Conservation (phyloP, 1,284 basidiomycete species). For the Rhizoctonia solani region DNA sequence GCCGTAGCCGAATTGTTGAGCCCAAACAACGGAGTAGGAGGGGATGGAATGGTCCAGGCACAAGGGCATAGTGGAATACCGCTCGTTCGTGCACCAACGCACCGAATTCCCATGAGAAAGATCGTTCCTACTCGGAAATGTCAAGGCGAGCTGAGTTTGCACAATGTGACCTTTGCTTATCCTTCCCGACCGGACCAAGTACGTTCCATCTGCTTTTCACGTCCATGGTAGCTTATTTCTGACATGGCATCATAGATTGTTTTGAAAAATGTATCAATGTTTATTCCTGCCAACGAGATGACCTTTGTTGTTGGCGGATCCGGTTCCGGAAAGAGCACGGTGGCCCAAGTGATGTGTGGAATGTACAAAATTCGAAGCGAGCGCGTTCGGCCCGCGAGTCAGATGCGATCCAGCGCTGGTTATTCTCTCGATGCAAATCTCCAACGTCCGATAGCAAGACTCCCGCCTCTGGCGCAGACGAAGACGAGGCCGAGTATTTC, state of each 20-base stretch:
- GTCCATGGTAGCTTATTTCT: slow-evolving; percentile 41
- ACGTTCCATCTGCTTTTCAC: slow-evolving; percentile 61
- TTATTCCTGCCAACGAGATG: slow-evolving; percentile 80
- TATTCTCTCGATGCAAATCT: background rate
- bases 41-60: background rate
- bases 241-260: slow-evolving; percentile 51
- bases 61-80: background rate
- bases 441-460: background rate
- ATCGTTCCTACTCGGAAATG: slow-evolving; percentile 52
- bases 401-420: slow-evolving; percentile 49
- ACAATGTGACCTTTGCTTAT: slow-evolving; percentile 81
- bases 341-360: slow-evolving; percentile 80
- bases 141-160: slow-evolving; percentile 78
- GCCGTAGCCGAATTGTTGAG: slow-evolving; percentile 10
- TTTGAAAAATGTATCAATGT: slow-evolving; percentile 53
- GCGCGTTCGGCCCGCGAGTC: slow-evolving; percentile 6
- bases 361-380: slow-evolving; percentile 65
- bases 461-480: background rate
- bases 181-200: slow-evolving; percentile 69
- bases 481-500: slow-evolving; percentile 10
- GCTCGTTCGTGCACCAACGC: slow-evolving; percentile 11
- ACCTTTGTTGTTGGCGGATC: slow-evolving; percentile 93
- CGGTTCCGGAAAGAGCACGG: slow-evolving; percentile 91
- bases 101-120: slow-evolving; percentile 35
- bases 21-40: background rate